phyloP scores from a whole-genome alignment of 345 rosid species.

The Camelina sativa region DNA sequence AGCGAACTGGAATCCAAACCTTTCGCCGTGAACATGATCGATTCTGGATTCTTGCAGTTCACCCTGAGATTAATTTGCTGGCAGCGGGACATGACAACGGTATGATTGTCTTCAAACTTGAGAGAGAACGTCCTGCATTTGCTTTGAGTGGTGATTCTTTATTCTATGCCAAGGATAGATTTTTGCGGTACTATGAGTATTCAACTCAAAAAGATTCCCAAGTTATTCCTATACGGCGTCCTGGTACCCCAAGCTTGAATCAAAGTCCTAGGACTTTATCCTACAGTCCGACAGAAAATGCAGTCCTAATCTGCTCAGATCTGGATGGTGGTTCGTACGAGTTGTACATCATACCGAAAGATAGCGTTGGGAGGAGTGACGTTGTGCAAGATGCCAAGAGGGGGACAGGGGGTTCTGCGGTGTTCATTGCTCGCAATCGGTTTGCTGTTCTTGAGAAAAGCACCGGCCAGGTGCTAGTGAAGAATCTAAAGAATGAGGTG shows the following conservation, averaged over 20 bases:
- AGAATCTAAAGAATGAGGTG: slow-evolving; percentile 88
- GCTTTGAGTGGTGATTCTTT: slow-evolving; percentile 83
- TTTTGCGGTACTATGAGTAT: slow-evolving; percentile 77
- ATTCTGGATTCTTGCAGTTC: slow-evolving; percentile 92
- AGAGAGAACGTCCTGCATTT: slow-evolving; percentile 97
- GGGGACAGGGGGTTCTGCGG: slow-evolving; percentile 85
- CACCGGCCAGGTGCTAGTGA: slow-evolving; percentile 82
- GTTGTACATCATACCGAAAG: slow-evolving; percentile 84
- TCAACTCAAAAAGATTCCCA: slow-evolving; percentile 85
- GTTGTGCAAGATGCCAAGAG: slow-evolving; percentile 81
- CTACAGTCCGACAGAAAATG: slow-evolving; percentile 98
- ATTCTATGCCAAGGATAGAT: slow-evolving; percentile 89
- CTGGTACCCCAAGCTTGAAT: slow-evolving; percentile 78
- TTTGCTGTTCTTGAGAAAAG: slow-evolving; percentile 96
- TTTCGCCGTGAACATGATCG: slow-evolving; percentile 96
- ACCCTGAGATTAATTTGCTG: slow-evolving; percentile 93
- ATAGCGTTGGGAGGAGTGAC: slow-evolving; percentile 75
- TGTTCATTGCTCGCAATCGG: slow-evolving; percentile 87
- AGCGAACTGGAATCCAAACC: slow-evolving; percentile 87
- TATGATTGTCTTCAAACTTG: slow-evolving; percentile 94
- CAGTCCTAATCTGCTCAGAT: slow-evolving; percentile 88
- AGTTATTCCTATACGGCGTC: slow-evolving; percentile 82
- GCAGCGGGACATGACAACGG: slow-evolving; percentile 99
- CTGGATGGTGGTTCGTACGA: slow-evolving; percentile 95
- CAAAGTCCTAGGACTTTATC: slow-evolving; percentile 92